Percentiles rank a stretch among this genome's conserved stretches.
Conservation (phyloP, 192 early-diverging fungal species). For the Backusella sp. region DNA sequence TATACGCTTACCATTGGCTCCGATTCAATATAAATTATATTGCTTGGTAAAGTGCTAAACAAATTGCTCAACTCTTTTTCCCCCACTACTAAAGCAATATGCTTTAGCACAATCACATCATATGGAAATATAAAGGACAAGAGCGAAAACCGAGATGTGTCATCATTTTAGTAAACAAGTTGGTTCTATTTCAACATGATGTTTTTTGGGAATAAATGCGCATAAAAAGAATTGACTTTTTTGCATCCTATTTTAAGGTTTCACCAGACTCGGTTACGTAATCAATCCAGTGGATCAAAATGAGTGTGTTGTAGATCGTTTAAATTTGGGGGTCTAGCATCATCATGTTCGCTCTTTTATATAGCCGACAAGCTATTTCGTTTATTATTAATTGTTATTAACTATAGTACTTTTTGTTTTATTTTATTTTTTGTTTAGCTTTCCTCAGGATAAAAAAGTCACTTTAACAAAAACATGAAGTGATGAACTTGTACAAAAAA, state of each 20-base stretch:
- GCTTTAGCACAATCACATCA: too few species aligned
- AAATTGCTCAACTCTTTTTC: too few species aligned
- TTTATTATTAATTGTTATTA: too few species aligned
- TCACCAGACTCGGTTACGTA: neutral
- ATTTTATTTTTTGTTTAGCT: neutral
- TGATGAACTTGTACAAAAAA: neutral
- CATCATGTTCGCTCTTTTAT: too few species aligned
- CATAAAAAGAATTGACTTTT: neutral
- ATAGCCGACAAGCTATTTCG: neutral
- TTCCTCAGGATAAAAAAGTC: neutral
- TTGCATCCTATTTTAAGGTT: neutral
- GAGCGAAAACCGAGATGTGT: too few species aligned
- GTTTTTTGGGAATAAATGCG: neutral
- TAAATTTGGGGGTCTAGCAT: neutral
- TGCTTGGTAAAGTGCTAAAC: neutral
- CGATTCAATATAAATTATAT: neutral
- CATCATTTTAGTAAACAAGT: too few species aligned
- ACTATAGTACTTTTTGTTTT: too few species aligned
- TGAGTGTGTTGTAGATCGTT: neutral
- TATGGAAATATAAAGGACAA: too few species aligned
- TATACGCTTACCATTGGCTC: slow-evolving; percentile 1
- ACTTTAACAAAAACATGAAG: neutral
- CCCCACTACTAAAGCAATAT: too few species aligned
- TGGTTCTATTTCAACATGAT: too few species aligned
- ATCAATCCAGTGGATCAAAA: neutral